Evolutionary conservation across 108 stramenopile species (phyloP).

Genomic region (Cyclostephanos invisitatus): DNA sequence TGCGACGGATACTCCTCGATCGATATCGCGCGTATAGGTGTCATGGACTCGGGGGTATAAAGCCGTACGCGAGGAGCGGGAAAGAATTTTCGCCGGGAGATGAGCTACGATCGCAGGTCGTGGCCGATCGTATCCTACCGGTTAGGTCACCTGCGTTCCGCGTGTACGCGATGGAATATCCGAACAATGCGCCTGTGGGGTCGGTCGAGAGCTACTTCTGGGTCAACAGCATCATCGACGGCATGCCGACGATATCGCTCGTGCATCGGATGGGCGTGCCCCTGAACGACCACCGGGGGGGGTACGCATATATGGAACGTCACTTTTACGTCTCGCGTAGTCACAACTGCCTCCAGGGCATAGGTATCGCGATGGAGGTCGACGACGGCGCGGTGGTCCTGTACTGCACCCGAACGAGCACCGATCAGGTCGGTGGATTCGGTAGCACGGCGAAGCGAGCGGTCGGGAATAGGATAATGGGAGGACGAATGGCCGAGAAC

Average conservation of each 20-base stretch:
- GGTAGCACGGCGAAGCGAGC: constrained; percentile 54
- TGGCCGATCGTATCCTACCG: constrained; percentile 31
- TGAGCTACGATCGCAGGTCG: constrained; percentile 49
- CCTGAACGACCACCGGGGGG: constrained; percentile 23
- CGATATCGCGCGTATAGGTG: constrained; percentile 52
- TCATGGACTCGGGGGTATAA: constrained; percentile 52
- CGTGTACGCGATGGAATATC: constrained; percentile 55
- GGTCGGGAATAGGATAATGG: constrained; percentile 59
- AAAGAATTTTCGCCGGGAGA: constrained; percentile 52
- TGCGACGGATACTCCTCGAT: constrained; percentile 45
- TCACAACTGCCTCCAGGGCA: constrained; percentile 63
- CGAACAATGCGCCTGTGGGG: constrained; percentile 48
- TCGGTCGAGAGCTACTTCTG: constrained; percentile 53
- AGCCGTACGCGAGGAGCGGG: constrained; percentile 47
- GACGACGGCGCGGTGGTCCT: constrained; percentile 52
- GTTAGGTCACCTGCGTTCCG: constrained; percentile 45
- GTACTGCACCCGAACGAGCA: constrained; percentile 57
- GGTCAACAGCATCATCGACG: constrained; percentile 63
- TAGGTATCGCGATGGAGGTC: constrained; percentile 47
- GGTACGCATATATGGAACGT: constrained; percentile 53
- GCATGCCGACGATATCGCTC: constrained; percentile 54
- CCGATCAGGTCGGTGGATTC: constrained; percentile 60
- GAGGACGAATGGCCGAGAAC: constrained; percentile 46
- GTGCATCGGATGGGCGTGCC: constrained; percentile 51
- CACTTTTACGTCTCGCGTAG: constrained; percentile 59